Evolutionary conservation across 129 eudicot genomes (phyloP), one percentile per base, ranked within the genome.

Genomic region (Flaveria sonorensis): DNA sequence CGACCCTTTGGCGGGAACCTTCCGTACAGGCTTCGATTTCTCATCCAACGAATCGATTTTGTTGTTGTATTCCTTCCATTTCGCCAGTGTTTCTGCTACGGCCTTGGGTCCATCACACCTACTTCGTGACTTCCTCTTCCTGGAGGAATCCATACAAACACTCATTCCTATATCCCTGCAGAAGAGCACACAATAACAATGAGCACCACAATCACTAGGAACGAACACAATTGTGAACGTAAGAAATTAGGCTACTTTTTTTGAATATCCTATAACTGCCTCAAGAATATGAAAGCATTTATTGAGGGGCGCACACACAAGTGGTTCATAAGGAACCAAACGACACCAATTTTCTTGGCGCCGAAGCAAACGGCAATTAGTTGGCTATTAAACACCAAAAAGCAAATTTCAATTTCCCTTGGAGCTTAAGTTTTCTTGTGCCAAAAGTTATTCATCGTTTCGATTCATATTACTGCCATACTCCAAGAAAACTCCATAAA

Each of bases 1-100:
- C 7, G 98, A 93, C 30, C 98, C 98, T 74, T 91, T 94, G 0
- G 96, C 96, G 0, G 96, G 93, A 4, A 80, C 77, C 77, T 74
- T 91, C 13, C 90, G 84, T 4, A 28, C 32, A 28, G 32, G 32
- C 32, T 28, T 28, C 32, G 32, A 28, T 4, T 28, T 28, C 32
- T 28, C 32, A 28, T 28, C 32, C 32, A 28, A 28, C 4, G 82
- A 71, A 0, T 83, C 87, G 12, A 88, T 82, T 10, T 76, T 85
- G 16, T 64, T 77, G 75, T 87, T 85, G 81, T 83, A 85, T 2
- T 87, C 87, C 48, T 86, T 89, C 98, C 98, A 90, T 75, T 85
- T 88, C 0, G 97, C 97, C 1, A 93, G 72, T 0, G 91, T 86
- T 79, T 88, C 87, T 0, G 89, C 88, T 20, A 93, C 87, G 40